These are phyloP conservation scores for Centaurea solstitialis DNA, from an alignment of 129 eudicot species.

Conservation along the genomic window DNA sequence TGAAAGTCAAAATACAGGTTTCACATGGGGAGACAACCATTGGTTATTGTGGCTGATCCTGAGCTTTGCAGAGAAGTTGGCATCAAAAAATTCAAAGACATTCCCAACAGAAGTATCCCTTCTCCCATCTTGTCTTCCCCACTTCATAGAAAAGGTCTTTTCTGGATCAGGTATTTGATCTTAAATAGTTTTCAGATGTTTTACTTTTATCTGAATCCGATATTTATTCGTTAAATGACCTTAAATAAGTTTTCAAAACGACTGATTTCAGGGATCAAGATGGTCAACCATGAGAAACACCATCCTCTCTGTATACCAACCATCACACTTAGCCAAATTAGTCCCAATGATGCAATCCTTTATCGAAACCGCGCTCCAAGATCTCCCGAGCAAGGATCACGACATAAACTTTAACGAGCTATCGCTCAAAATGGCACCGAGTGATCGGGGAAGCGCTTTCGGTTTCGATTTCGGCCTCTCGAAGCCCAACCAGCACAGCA, in stretches of 20 bases:
- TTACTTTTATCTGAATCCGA: no score
- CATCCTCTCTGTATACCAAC: slow-evolving; percentile 87
- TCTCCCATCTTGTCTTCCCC: slow-evolving; percentile 93
- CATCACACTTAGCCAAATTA: slow-evolving; percentile 80
- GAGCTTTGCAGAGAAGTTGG: slow-evolving; percentile 93
- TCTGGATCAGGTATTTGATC: slow-evolving; percentile 72
- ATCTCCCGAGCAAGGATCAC: slow-evolving; percentile 38
- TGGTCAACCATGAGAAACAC: slow-evolving; percentile 97
- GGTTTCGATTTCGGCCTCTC: slow-evolving; percentile 90
- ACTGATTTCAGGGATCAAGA: slow-evolving; percentile 67
- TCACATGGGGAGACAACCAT: slow-evolving; percentile 97
- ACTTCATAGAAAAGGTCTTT: slow-evolving; percentile 88
- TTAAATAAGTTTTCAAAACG: no score
- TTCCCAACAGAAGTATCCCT: slow-evolving; percentile 90
- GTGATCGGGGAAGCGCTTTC: slow-evolving; percentile 93
- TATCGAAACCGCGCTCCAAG: slow-evolving; percentile 52
- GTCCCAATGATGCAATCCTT: slow-evolving; percentile 83
- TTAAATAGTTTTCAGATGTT: neutral
- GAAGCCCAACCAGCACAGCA: slow-evolving; percentile 38
- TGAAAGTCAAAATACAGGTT: slow-evolving; percentile 54
- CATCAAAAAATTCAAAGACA: slow-evolving; percentile 80
- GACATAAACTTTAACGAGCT: slow-evolving; percentile 61
- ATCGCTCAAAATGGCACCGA: slow-evolving; percentile 83
- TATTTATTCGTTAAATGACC: neutral
- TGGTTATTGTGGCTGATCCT: slow-evolving; percentile 86